Base-by-base conservation (phyloP, 306 rosid species). In the Trifolium pratense region DNA sequence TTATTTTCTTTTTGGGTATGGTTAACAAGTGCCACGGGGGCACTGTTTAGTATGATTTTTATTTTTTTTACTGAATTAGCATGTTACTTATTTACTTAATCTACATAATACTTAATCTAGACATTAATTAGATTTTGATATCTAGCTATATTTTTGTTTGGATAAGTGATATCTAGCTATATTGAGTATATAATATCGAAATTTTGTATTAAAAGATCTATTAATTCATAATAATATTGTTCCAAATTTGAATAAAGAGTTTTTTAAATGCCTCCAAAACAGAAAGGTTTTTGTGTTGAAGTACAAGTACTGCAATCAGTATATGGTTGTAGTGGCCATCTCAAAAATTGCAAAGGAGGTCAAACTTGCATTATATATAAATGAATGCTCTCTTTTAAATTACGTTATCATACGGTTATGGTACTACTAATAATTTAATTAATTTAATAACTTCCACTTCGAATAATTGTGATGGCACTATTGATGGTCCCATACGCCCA, bases 401-500 rank as follows among this genome's bases (percentile, higher is more conserved):
- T 9, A 12, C 12, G 4, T 9, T 9, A 9, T 40, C 32, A 40
- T 40, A 40, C 46, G 46, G n/a, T 51, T 49, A 63, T 21, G 7
- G 21, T 49, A 17, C 10, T n/a, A 48, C 9, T 16, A 51, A 62
- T 48, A 9, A 11, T 23, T 21, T 31, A 26, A 70, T 37, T 61
- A 48, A 9, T 25, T 32, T 39, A 51, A 39, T 71, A 48, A 48
- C 55, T 25, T 20, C 12, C 34, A 55, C 43, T 17, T 71, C 31
- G 1, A 15, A 42, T 45, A 29, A 57, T 43, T 72, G 74, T 32
- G 9, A 62, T 6, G 1, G 62, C 64, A 72, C 53, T 66, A 20
- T 56, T 6, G 15, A 79, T 57, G 26, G 56, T 23, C 55, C 69
- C 78, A 34, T 66, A 32, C 6, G 31, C 45, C 61, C 62, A 55